Base-by-base conservation (phyloP, 2,329 filamentous ascomycete genomes). In the Diaporthe destruens region DNA sequence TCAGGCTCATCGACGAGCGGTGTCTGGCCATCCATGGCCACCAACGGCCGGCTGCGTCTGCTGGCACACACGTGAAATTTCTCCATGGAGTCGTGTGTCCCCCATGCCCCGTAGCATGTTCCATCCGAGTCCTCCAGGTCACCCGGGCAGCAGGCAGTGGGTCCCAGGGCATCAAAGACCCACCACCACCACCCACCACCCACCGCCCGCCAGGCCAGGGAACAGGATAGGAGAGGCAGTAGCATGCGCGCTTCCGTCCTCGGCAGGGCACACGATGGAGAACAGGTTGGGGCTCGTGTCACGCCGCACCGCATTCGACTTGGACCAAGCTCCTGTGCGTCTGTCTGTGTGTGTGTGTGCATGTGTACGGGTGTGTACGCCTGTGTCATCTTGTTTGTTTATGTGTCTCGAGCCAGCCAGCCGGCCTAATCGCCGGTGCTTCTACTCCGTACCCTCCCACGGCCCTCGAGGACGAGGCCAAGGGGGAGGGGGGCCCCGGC, bases 1-100 rank as follows among this genome's bases (percentile, higher is more conserved):
- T n/a, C n/a, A n/a, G n/a, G n/a, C n/a, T n/a, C n/a, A n/a, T 61
- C 56, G 56, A 59, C 5, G 44, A 53, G 47, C 56, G 51, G 25
- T 54, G 34, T 36, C 25, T 65, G 39, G n/a, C 18, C 23, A 44
- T 14, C 54, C 34, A 42, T 6, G 18, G n/a, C 12, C 16, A 4
- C 14, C 66, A 44, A 32, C 53, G 54, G 53, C 53, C 53, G 59
- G 53, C 69, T 44, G 57, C 54, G 59, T 71, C 53, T 29, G 20
- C n/a, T 34, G 56, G 23, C 25, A 8, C 57, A 73, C 59, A 55
- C 71, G 69, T 57, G 57, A 57, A 67, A 55, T 54, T 36, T 71
- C 23, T 71, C 23, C 18, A 20, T 34, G 42, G 44, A 23, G 36
- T 3, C 36, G 3, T 39, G 51, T 67, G 39, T 49, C 2, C 16